Evolutionary conservation across 176 grass and related monocot species (phyloP), one percentile per base, ranked within the genome.

Genomic region (Oryza brachyantha): DNA sequence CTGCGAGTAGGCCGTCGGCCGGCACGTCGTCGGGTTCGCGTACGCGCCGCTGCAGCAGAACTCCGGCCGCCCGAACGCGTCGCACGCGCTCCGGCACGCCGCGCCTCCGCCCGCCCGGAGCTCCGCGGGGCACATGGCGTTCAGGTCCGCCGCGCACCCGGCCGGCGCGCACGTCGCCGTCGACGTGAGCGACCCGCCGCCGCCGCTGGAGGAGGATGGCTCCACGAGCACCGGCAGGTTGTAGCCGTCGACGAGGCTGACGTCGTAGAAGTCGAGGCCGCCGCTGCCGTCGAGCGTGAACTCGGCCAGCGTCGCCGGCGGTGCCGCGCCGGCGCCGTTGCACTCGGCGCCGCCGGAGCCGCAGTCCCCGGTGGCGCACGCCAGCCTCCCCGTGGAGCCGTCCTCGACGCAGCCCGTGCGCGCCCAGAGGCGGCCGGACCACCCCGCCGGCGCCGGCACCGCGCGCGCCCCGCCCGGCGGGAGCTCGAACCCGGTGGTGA

Each of bases 241-340:
- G 86, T 94, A 97, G 55, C 87, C 88, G 61, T 93, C 94, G 13
- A 97, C 94, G 29, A 97, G 85, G 89, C 94, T 97, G 17, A 97
- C 94, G 81, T 97, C 94, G 90, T 97, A 97, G 77, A 94, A 94
- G 81, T 99, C 96, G 14, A 83, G 35, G 64, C 86, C 66, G 84
- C 72, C 32, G 77, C 17, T 66, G 61, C 81, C 73, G 88, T 66
- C 90, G 16, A 99, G 92, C 31, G 96, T 99, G 92, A 99, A 95
- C 90, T 97, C 94, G 8, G 89, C 92, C 55, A 97, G 94, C 35
- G 94, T 97, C 4, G 91, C 89, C 1, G 89, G 94, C 1, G 94
- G 94, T 1, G 87, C 63, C 0, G 94, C 94, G 11, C 94, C 89
- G 0, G 84, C 76, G 59, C 91, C 91, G 11, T 84, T 70, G 87